Evolutionary conservation across 106 monocot species (phyloP).

Genomic region (Phalaenopsis equestris): DNA sequence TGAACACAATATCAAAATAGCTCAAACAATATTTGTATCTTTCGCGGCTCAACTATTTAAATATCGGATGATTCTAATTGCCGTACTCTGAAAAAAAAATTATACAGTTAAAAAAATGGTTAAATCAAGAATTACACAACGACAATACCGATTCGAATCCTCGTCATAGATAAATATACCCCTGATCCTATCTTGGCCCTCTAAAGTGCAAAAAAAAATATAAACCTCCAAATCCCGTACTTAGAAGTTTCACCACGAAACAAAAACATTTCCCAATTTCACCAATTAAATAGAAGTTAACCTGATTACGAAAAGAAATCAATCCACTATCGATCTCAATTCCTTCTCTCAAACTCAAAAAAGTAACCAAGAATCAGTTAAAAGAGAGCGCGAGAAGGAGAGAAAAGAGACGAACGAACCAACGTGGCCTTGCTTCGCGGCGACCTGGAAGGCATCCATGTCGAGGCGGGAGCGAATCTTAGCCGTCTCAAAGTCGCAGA

Average conservation of each 20-base stretch:
- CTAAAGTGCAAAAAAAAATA: neutral
- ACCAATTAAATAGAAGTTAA: neutral
- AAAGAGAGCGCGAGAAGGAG: neutral
- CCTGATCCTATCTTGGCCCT: too few species aligned
- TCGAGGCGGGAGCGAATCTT: constrained; percentile 52
- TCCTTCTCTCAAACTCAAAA: too few species aligned
- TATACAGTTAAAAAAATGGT: too few species aligned
- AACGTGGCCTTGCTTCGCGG: constrained; percentile 75
- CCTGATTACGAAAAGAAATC: too few species aligned
- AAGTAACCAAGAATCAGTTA: neutral
- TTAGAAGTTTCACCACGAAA: neutral
- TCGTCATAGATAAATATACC: neutral
- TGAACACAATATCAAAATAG: too few species aligned
- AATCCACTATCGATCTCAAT: neutral
- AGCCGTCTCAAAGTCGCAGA: constrained; percentile 55
- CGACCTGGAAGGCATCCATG: constrained; percentile 73
- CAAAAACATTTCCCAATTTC: neutral
- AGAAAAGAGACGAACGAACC: constrained; percentile 31
- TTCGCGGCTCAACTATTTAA: too few species aligned
- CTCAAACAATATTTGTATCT: too few species aligned
- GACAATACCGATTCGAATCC: neutral
- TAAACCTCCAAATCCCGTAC: neutral
- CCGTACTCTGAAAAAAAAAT: too few species aligned
- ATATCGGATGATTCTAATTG: too few species aligned
- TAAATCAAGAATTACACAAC: too few species aligned